Evolutionary conservation across 177 flowering plant genomes (phyloP).

Genomic region (Vitis hybrid): DNA sequence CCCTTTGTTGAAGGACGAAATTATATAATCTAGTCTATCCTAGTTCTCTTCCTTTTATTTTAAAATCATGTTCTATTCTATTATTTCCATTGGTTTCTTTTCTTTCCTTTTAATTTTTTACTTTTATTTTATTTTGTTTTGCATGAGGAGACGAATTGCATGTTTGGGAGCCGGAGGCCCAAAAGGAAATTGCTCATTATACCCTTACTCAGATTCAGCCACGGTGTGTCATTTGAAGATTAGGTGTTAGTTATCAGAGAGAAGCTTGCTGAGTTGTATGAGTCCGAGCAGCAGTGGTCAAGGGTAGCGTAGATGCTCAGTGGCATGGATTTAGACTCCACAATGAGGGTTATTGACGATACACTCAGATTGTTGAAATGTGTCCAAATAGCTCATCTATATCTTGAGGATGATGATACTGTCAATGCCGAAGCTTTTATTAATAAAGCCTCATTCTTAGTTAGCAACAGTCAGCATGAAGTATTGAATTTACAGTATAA

Average conservation of each 20-base stretch:
- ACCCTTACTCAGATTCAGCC: constrained; percentile 94
- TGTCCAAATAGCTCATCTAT: constrained; percentile 95
- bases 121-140: too few relatives aligned
- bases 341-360: constrained; percentile 56
- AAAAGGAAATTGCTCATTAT: constrained; percentile 87
- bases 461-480: constrained; percentile 44
- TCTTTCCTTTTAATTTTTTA: too few relatives aligned
- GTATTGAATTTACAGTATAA: too few relatives aligned
- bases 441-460: constrained; percentile 92
- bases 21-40: too few relatives aligned
- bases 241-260: constrained; percentile 90
- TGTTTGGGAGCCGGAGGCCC: constrained; percentile 54
- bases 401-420: constrained; percentile 99
- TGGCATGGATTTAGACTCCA: constrained; percentile 94
- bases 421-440: constrained; percentile 96
- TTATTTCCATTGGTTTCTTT: too few relatives aligned
- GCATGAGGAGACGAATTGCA: too few relatives aligned
- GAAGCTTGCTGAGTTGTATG: constrained; percentile 94
- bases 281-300: constrained; percentile 96
- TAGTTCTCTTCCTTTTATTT: too few relatives aligned
- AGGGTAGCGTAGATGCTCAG: constrained; percentile 99
- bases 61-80: too few relatives aligned
- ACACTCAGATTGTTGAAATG: constrained; percentile 40
- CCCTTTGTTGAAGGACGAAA: too few relatives aligned
- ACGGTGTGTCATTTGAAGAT: constrained; percentile 94